phyloP scores from a whole-genome alignment of 306 rosid genomes.

The Leucaena leucocephala region DNA sequence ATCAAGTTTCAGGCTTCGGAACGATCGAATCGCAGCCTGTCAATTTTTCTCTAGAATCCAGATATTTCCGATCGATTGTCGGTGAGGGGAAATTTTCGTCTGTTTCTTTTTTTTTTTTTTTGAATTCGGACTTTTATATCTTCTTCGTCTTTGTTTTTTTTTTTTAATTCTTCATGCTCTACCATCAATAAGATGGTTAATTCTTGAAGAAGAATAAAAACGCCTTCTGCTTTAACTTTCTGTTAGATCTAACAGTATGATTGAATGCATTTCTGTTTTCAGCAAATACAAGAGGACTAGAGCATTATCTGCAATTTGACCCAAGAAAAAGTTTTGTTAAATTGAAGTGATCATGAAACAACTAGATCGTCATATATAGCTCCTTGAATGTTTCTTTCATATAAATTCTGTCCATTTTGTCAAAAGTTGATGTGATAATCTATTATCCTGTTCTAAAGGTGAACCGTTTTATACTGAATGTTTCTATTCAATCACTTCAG shows the following conservation, averaged over 20 bases:
- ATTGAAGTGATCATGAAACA: not conserved
- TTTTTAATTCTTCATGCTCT: not conserved
- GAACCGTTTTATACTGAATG: not conserved
- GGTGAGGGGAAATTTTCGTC: not conserved
- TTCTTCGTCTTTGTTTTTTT: not conserved
- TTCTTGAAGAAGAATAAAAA: not conserved
- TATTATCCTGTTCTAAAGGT: not conserved
- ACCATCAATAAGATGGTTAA: not conserved
- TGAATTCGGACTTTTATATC: not conserved
- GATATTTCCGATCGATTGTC: not conserved
- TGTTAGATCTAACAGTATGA: slow-evolving; percentile 8
- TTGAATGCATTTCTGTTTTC: not conserved
- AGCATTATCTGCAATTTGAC: not conserved
- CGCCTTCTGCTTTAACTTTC: not conserved
- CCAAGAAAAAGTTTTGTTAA: not conserved
- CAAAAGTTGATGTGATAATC: not conserved
- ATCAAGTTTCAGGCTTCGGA: not conserved
- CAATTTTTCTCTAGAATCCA: not conserved
- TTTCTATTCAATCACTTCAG: slow-evolving; percentile 19
- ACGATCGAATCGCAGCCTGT: not conserved
- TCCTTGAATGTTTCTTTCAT: not conserved
- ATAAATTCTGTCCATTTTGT: not conserved
- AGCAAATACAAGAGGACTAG: not conserved
- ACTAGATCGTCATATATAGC: not conserved
- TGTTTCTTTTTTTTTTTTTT: too few species aligned